phyloP scores from a whole-genome alignment of 345 rosid species.

The Ceriops zippeliana region DNA sequence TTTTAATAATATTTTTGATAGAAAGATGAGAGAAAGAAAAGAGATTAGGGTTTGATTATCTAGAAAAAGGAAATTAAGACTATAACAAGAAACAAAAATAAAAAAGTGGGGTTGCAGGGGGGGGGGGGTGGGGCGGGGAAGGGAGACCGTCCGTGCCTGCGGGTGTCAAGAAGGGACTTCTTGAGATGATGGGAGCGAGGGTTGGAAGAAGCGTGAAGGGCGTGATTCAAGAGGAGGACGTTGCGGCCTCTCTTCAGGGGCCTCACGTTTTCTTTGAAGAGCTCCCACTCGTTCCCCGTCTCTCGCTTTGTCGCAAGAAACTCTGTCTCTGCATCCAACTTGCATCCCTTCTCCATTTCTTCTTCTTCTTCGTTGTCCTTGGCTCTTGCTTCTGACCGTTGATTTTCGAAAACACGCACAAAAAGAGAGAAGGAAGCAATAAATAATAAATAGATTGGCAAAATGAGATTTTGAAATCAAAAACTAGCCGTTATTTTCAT shows the following conservation, averaged over 20 bases:
- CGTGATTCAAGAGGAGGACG: slow-evolving; percentile 53
- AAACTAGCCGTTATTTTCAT: slow-evolving; percentile 12
- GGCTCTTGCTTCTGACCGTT: too few relatives aligned
- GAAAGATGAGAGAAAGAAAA: background rate
- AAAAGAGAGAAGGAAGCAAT: too few relatives aligned
- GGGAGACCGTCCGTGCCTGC: slow-evolving; percentile 40
- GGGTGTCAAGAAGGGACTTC: slow-evolving; percentile 54
- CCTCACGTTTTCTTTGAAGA: slow-evolving; percentile 83
- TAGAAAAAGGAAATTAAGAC: background rate
- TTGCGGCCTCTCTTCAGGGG: slow-evolving; percentile 89
- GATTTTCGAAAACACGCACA: too few relatives aligned
- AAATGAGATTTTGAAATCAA: slow-evolving; percentile 3
- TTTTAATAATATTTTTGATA: background rate
- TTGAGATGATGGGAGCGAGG: slow-evolving; percentile 35
- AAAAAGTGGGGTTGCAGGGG: too few relatives aligned
- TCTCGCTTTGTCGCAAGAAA: slow-evolving; percentile 64
- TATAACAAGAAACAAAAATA: too few relatives aligned
- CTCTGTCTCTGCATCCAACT: slow-evolving; percentile 69
- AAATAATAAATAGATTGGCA: too few relatives aligned
- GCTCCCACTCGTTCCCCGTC: slow-evolving; percentile 84
- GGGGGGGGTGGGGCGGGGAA: background rate
- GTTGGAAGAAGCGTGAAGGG: slow-evolving; percentile 58
- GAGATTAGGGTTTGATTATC: background rate
- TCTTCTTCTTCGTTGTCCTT: too few relatives aligned
- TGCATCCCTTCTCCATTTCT: background rate